Base-by-base conservation (phyloP, 345 rosid genomes). In the Syzygium aqueum region DNA sequence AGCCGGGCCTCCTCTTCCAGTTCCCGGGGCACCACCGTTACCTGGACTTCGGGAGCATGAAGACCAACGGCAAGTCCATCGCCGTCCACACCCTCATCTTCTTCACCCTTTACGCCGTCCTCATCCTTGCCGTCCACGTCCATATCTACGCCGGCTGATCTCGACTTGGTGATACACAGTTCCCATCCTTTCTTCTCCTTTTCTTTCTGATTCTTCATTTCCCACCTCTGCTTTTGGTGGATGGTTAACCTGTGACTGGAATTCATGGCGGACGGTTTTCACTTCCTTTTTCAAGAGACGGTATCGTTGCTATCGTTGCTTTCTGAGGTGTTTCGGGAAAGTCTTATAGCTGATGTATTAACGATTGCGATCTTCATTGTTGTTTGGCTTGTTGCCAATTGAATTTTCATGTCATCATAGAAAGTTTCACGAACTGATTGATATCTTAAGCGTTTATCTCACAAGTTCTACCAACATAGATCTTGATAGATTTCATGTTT, bases 1-100 rank as follows among this genome's bases (percentile, higher is more conserved):
- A 95, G 85, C 99, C 99, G 15, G 98, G 99, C 6, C 96, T 97
- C 54, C 90, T 97, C 65, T 96, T 94, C 88, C 95, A 95, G 86
- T 54, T 97, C 4, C 99, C 98, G 0, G 99, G 99, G 40, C 90
- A 94, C 92, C 89, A 84, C 93, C 91, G 89, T 54, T 90, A 49
- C 33, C n/a, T 96, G 67, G 95, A 95, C 83, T 94, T 95, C 49
- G 97, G 98, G 22, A 93, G 95, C 93, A 84, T 96, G 95, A 96
- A 95, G 94, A 97, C 99, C 53, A 96, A 95, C 88, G 99, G 99
- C 25, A 97, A 94, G 91, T 94, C 98, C n/a, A 90, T 98, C 63
- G 93, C 95, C 30, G 89, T 96, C 28, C 99, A 98, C 92, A 91
- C 98, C 67, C 93, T 96, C 88, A 88, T 98, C 91, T 98, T 96